Percentiles rank a stretch among this genome's conserved stretches.
Conservation (phyloP, 2,329 filamentous ascomycete species). For the Tolypocladium cylindrosporum region DNA sequence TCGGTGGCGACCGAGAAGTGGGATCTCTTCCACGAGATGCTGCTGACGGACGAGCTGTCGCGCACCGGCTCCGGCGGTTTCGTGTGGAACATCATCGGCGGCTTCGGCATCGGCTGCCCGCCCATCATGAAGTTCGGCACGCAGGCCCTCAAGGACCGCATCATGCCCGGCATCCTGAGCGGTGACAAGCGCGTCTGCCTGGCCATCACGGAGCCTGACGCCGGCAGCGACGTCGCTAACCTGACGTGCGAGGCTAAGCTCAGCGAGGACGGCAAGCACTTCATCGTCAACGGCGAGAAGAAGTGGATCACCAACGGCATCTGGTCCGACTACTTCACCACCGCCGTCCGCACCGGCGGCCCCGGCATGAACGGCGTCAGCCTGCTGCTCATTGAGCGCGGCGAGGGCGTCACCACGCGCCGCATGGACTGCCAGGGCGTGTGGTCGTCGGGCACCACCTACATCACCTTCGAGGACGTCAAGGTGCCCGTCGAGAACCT, state of each 20-base stretch:
- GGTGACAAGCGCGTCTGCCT: slow-evolving; percentile 97
- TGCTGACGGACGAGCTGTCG: slow-evolving; percentile 89
- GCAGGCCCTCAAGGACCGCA: slow-evolving; percentile 73
- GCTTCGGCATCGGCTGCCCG: slow-evolving; percentile 91
- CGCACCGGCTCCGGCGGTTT: slow-evolving; percentile 83
- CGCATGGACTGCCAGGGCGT: slow-evolving; percentile 99
- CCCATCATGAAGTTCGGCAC: slow-evolving; percentile 88
- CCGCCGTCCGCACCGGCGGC: slow-evolving; percentile 81
- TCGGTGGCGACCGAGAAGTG: slow-evolving; percentile 80
- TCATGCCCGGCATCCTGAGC: slow-evolving; percentile 76
- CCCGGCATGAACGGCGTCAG: slow-evolving; percentile 88
- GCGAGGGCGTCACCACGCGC: slow-evolving; percentile 80
- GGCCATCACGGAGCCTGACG: slow-evolving; percentile 94
- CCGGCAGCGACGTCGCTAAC: slow-evolving; percentile 90
- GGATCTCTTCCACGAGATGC: slow-evolving; percentile 97
- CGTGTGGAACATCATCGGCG: slow-evolving; percentile 93
- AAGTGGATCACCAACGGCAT: slow-evolving; percentile 99
- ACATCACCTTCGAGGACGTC: slow-evolving; percentile 97
- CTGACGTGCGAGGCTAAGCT: slow-evolving; percentile 93
- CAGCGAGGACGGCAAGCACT: slow-evolving; percentile 92
- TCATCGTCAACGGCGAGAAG: slow-evolving; percentile 99
- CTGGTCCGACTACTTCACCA: slow-evolving; percentile 96
- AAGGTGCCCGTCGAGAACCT: slow-evolving; percentile 99
- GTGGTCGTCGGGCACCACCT: slow-evolving; percentile 90
- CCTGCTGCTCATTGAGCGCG: slow-evolving; percentile 84